Evolutionary conservation across 2,329 filamentous ascomycete genomes (phyloP), one percentile per base, ranked within the genome.

Genomic region (Fusarium scirpi): DNA sequence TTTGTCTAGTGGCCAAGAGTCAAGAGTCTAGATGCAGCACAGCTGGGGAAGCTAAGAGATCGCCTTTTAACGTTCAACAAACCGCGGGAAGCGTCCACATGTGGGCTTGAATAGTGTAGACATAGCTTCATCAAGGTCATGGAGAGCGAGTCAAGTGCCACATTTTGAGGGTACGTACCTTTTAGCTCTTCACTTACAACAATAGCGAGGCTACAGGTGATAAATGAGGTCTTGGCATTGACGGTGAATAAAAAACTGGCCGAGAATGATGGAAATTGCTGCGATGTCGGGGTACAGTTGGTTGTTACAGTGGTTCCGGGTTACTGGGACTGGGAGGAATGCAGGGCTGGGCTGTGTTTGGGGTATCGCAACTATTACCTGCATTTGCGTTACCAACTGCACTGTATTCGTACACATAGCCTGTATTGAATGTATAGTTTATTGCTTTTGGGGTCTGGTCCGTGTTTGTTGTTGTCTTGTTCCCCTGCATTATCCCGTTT

Each of bases 241-340:
- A 34, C 25, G 12, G 59, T 40, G 47, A 18, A 29, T 34, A 24
- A 53, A 11, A 51, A 32, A 22, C 13, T 13, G 29, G 20, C 24
- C 9, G 20, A 38, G n/a, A 18, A 52, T 38, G 34, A 32, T 34
- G 22, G 32, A 40, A 41, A 43, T 53, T 53, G 40, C 40, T 65
- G 53, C 46, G 46, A 47, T 38, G 61, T 25, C 60, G 27, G 62
- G 29, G n/a, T 30, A 27, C 54, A 34, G 47, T n/a, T 41, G 24
- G 15, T 34, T 57, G 24, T 30, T 10, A 47, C 44, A 22, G 30
- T 57, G 16, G 34, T 57, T 61, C 58, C 65, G 29, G 65, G 66
- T 62, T 57, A 51, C 57, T 70, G 56, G 66, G 62, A 69, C 66
- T 38, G 48, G 29, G 20, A 55, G 46, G 44, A 70, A 70, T 71